phyloP scores from a whole-genome alignment of 2,329 filamentous ascomycete species.

The Alternaria alternata region DNA sequence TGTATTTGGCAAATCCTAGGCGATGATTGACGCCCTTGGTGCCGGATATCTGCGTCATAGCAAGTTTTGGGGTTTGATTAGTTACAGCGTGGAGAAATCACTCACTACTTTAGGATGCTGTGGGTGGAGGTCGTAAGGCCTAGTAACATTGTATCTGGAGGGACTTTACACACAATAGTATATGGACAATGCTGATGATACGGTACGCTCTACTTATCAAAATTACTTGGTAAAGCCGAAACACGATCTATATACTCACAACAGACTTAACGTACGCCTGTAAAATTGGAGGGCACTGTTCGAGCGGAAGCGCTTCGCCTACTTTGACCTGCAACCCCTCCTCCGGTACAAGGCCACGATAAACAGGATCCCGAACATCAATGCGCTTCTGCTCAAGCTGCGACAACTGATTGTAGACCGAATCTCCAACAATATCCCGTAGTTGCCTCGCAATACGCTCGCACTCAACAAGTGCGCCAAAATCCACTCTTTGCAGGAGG shows the following conservation, averaged over 20 bases:
- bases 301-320: background rate
- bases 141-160: too few relatives aligned
- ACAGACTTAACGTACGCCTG: background rate
- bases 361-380: background rate
- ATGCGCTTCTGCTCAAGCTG: background rate
- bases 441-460: background rate
- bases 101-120: too few relatives aligned
- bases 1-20: too few relatives aligned
- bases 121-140: too few relatives aligned
- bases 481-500: background rate
- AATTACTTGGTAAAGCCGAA: too few relatives aligned
- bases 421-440: background rate
- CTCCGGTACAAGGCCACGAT: background rate
- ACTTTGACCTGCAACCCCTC: background rate
- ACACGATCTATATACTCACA: too few relatives aligned
- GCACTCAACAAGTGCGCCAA: background rate
- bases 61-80: too few relatives aligned
- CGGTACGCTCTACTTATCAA: background rate
- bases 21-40: too few relatives aligned
- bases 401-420: background rate
- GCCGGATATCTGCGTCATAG: too few relatives aligned
- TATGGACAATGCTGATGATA: too few relatives aligned
- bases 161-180: too few relatives aligned
- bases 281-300: background rate
- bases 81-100: too few relatives aligned